Base-by-base conservation (phyloP, 1,284 basidiomycete genomes). In the Agroathelia rolfsii region DNA sequence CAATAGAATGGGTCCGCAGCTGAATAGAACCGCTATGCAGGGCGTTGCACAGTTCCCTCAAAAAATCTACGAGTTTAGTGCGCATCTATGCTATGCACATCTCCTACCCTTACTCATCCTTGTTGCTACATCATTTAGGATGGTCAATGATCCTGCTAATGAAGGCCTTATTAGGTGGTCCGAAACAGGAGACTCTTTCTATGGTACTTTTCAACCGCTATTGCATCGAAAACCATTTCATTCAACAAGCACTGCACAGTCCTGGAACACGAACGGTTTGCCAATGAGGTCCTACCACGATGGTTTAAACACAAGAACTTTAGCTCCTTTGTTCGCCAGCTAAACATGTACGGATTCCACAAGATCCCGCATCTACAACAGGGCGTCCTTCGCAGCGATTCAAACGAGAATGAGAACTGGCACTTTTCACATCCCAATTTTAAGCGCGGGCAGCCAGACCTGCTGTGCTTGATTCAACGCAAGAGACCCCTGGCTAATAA, bases 271-370 rank as follows among this genome's bases (percentile, higher is more conserved):
- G 90, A 96, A 55, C 78, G 80, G 15, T 90, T 98, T 51, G 86
- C 88, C 2, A 79, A 82, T 30, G 86, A 96, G 56, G 75, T 95
- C 16, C 70, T 97, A 5, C 87, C 88, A 3, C 72, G 79, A 30
- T 96, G 86, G 82, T 97, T 96, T 75, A 96, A 96, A 55, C 93
- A 96, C 62, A 77, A 81, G 44, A 94, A 93, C 57, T 95, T 95
- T 53, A 79, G 77, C 29, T 89, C 85, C 26, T 96, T 97, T 52
- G 92, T 96, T 22, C 76, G 93, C 23, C 93, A 97, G 56, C 72
- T 96, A 49, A 96, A 97, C 68, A 95, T 95, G 89, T 93, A 94
- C 55, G 89, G 88, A 28, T 94, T 94, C 53, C 88, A 90, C 66
- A 92, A 92, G 64, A 85, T 94, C 35, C 90, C 92, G 0, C 92